phyloP scores from a whole-genome alignment of 2,329 filamentous ascomycete genomes.

The Talaromyces sp. region DNA sequence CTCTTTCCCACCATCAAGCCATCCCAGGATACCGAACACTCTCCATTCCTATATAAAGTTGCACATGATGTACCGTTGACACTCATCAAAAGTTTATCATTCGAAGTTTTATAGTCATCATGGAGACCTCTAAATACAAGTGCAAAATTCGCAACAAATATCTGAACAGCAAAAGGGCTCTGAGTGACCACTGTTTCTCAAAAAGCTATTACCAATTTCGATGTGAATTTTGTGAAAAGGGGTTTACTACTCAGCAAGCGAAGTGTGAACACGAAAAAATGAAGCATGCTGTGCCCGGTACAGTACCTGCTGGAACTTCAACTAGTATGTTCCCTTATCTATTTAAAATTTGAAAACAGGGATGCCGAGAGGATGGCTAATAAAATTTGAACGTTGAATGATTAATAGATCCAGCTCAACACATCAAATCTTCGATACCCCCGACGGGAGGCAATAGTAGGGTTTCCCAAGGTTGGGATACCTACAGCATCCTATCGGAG shows the following conservation, averaged over 20 bases:
- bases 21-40: not conserved
- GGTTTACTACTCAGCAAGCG: not conserved
- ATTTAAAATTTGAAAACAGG: not conserved
- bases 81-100: no score
- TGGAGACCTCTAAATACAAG: not conserved
- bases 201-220: not conserved
- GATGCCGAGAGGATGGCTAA: not conserved
- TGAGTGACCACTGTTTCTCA: not conserved
- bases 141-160: not conserved
- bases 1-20: not conserved
- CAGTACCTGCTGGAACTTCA: not conserved
- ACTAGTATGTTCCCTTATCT: not conserved
- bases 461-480: not conserved
- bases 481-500: not conserved
- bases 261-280: not conserved
- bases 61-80: no score
- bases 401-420: not conserved
- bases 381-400: not conserved
- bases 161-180: not conserved
- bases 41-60: not conserved
- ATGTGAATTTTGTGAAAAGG: slow-evolving; percentile 2
- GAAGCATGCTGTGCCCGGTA: not conserved
- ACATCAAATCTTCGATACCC: no score
- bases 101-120: not conserved
- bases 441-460: not conserved